Evolutionary conservation across 2,329 filamentous ascomycete genomes (phyloP), one percentile per base, ranked within the genome.

Genomic region (Calonectria pteridis): DNA sequence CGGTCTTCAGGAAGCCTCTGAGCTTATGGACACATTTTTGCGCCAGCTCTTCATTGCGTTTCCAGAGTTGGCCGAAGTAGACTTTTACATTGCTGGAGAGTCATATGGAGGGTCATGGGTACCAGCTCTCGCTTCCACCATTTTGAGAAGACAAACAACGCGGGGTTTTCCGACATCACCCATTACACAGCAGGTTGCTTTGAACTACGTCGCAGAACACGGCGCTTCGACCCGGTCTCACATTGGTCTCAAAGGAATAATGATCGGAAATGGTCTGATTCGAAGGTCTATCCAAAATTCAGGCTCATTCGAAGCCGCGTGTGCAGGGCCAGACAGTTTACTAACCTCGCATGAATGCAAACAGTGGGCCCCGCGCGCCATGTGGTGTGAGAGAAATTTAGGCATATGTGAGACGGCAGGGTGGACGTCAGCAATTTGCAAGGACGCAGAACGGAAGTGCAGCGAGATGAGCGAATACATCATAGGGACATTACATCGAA

Each of bases 1-100:
- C 33, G 55, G 55, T 9, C 20, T 62, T 2, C 18, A 37, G 31
- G 71, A 73, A 50, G 33, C 71, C 3, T 69, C 67, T 10, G n/a
- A 62, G 20, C 20, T 28, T 2, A 73, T 71, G 71, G 23, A 73
- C 40, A 35, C 26, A 26, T 73, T 73, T 33, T 33, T 73, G 1
- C 67, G 62, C 2, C 67, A 73, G 13, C 66, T 70, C 16, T 31
- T 73, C 4, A 26, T 67, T 3, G 71, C 62, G 0, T 73, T 66
- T 6, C 71, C 71, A 2, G 4, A 63, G 4, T 67, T 70, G 5
- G 37, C 40, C 0, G 62, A 26, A 16, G 35, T 26, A 16, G 66
- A 68, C 35, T 68, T 68, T 35, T 68, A 59, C 23, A 59, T 68
- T 26, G 66, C 51, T 4, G 66, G 66, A 10, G 66, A 68, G 37